These are phyloP conservation scores for Xylaria sp. DNA, from an alignment of 2,329 filamentous ascomycete genomes.

Conservation along the genomic window DNA sequence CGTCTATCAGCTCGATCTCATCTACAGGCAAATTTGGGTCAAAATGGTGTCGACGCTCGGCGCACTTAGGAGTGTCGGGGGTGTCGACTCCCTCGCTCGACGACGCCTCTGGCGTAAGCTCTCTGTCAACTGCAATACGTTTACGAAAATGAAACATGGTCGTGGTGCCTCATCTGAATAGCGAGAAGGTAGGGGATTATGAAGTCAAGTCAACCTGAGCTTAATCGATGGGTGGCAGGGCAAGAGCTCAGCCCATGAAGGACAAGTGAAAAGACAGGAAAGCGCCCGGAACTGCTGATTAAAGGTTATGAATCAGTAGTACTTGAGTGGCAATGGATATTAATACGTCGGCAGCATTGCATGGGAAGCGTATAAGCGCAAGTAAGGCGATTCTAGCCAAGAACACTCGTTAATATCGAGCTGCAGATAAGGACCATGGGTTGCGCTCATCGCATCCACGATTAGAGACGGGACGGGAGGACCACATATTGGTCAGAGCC, in stretches of 20 bases:
- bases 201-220: background rate
- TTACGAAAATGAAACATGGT: slow-evolving; percentile 36
- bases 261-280: background rate
- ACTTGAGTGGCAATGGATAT: slow-evolving; percentile 1
- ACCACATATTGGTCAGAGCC: slow-evolving; percentile 14
- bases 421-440: slow-evolving; percentile 2
- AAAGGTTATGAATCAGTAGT: background rate
- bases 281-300: background rate
- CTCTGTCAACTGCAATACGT: slow-evolving; percentile 24
- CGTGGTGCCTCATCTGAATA: slow-evolving; percentile 2
- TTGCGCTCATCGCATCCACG: background rate
- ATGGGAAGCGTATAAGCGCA: background rate
- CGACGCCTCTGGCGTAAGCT: slow-evolving; percentile 27
- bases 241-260: background rate
- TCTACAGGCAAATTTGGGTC: slow-evolving; percentile 63
- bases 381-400: background rate
- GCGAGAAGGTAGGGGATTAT: background rate
- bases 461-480: slow-evolving; percentile 19
- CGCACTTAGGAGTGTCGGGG: slow-evolving; percentile 43
- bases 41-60: slow-evolving; percentile 58
- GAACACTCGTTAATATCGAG: background rate
- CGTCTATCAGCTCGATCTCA: slow-evolving; percentile 57
- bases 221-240: background rate
- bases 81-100: slow-evolving; percentile 30
- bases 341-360: background rate